Evolutionary conservation across 2,329 filamentous ascomycete species (phyloP), one percentile per base, ranked within the genome.

Genomic region (Coccinonectria pachysandricola): DNA sequence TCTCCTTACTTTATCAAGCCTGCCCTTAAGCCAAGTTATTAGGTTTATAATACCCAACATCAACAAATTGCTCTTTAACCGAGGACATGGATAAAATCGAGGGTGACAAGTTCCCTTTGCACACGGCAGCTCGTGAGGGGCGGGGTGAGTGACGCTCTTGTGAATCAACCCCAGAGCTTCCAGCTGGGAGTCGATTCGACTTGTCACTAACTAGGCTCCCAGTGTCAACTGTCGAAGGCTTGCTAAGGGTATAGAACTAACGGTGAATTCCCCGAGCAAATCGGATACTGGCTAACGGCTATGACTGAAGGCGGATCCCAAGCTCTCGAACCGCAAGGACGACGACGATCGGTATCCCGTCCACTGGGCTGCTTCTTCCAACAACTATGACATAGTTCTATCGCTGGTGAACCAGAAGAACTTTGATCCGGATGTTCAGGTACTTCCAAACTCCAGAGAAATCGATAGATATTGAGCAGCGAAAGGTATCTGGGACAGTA

Each of bases 351-450:
- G 91, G 22, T 71, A 94, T 19, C 79, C 91, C 3, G 75, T 96
- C 31, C 91, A 98, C 64, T 98, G 91, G 91, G 88, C 91, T 0
- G 74, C 76, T 2, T 91, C 87, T 12, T 80, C 82, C 54, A 92
- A 91, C 51, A 78, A 75, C 40, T 57, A 79, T 6, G 70, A 77
- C 13, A 85, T 95, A 32, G 75, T 83, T 11, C 65, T 79, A 25
- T 52, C 88, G 12, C 64, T 96, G 4, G 68, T 80, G 3, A 68
- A 81, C 30, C 64, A 66, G 35, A 77, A 77, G 44, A 65, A 66
- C 32, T 94, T 95, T 48, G 85, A 96, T 49, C 71, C 83, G 0
- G 87, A 96, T 54, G 77, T 78, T 11, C 73, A 85, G 58, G 80
- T 84, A 49, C 35, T 12, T 7, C 21, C 6, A 6, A 13, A 8